phyloP scores from a whole-genome alignment of 23 red algal genomes.

The Pyropia yezoensis region DNA sequence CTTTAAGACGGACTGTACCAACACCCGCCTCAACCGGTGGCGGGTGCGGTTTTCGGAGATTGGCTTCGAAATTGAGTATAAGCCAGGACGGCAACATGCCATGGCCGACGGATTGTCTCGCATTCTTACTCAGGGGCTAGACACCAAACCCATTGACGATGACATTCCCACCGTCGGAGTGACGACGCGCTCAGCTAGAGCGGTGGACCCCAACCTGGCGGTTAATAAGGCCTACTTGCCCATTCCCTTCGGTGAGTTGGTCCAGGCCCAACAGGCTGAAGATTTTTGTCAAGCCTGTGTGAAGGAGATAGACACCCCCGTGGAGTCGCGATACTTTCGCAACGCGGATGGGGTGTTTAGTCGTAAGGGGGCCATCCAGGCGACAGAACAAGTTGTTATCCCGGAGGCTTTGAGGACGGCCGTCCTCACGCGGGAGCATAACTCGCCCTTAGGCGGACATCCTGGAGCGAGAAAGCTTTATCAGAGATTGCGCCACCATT shows the following conservation, averaged over 20 bases:
- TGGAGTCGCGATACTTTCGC: no score
- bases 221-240: not conserved
- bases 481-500: not conserved
- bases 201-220: not conserved
- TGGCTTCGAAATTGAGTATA: constrained; percentile 9
- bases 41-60: constrained; percentile 11
- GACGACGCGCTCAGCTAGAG: no score
- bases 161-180: no score
- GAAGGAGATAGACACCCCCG: no score
- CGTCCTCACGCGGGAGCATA: constrained; percentile 4
- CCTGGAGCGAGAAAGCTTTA: constrained; percentile 12
- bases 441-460: constrained; percentile 9
- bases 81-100: constrained; percentile 14
- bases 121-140: no score
- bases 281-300: no score
- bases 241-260: constrained; percentile 2
- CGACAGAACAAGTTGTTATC: constrained; percentile 8
- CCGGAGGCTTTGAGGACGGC: not conserved
- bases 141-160: no score
- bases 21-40: constrained; percentile 4
- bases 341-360: no score
- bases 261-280: constrained; percentile 3
- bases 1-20: constrained; percentile 7
- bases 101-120: constrained; percentile 10
- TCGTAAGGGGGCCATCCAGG: not conserved